These are phyloP conservation scores for Rhizoclosmatium globosum DNA, from an alignment of 192 early-diverging fungal genomes.

Conservation along the genomic window DNA sequence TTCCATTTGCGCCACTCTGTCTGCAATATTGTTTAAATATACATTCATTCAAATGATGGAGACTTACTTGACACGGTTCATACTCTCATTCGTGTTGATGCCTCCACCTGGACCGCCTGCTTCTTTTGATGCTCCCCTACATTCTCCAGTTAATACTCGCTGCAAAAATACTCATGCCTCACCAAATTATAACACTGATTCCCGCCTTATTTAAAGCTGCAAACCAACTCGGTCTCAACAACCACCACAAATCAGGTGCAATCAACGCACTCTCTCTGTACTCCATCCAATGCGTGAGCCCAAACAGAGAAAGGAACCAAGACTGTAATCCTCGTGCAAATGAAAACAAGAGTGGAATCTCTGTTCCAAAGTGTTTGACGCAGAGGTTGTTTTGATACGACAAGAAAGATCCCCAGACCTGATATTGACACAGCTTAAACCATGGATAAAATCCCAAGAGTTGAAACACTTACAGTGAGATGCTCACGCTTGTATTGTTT, in stretches of 20 bases:
- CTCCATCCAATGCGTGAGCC: slow-evolving; percentile 44
- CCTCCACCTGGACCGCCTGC: slow-evolving; percentile 45
- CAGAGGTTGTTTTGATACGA: slow-evolving; percentile 31
- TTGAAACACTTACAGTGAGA: slow-evolving; percentile 33
- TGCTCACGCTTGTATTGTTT: slow-evolving; percentile 37
- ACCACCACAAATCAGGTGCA: slow-evolving; percentile 47
- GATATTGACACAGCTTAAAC: not conserved
- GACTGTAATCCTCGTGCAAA: slow-evolving; percentile 30
- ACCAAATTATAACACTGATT: slow-evolving; percentile 55
- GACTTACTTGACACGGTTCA: slow-evolving; percentile 36
- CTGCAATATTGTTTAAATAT: not conserved
- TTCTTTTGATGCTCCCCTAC: slow-evolving; percentile 23
- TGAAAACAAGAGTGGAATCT: slow-evolving; percentile 56
- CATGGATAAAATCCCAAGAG: not conserved
- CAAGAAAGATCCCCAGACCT: slow-evolving; percentile 54
- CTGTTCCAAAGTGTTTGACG: slow-evolving; percentile 41
- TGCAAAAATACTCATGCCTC: not conserved
- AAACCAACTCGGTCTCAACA: slow-evolving; percentile 37
- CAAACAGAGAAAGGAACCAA: slow-evolving; percentile 40
- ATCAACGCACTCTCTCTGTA: slow-evolving; percentile 48
- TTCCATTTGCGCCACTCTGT: slow-evolving; percentile 53
- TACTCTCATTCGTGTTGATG: slow-evolving; percentile 49
- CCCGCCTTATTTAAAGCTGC: slow-evolving; percentile 44
- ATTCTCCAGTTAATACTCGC: not conserved
- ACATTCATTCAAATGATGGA: not conserved